Conservation (phyloP, 495 filamentous ascomycete genomes). For the Hyaloscypha bicolor region DNA sequence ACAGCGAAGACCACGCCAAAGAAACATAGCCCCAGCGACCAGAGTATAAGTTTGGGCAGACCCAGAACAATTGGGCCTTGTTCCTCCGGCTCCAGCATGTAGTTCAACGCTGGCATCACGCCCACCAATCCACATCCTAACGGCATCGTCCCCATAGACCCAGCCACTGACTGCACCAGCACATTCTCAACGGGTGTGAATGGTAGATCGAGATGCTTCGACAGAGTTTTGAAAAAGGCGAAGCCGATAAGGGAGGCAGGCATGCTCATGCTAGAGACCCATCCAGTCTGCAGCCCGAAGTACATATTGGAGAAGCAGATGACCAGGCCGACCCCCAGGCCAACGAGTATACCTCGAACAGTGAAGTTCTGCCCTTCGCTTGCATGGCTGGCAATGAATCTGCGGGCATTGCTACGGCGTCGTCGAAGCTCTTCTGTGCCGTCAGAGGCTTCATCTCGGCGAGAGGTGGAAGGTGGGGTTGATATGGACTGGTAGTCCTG, state of each 20-base stretch:
- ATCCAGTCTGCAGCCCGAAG: conserved; percentile 96
- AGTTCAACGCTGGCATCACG: conserved; percentile 88
- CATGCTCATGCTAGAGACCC: conserved; percentile 74
- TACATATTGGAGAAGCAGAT: conserved; percentile 98
- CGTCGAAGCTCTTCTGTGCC: conserved; percentile 24
- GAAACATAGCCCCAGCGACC: conserved; percentile 88
- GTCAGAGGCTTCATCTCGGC: conserved; percentile 15
- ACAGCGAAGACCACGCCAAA: conserved; percentile 98
- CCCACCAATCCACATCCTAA: conserved; percentile 95
- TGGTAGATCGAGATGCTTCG: conserved; percentile 68
- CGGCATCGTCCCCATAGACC: conserved; percentile 95
- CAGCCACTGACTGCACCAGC: conserved; percentile 93
- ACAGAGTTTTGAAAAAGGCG: conserved; percentile 84
- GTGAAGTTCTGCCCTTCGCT: conserved; percentile 72
- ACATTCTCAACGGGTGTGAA: conserved; percentile 98
- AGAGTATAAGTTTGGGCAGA: conserved; percentile 77
- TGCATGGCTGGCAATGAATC: conserved; percentile 37
- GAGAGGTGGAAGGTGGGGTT: conserved; percentile 14
- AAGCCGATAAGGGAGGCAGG: conserved; percentile 95
- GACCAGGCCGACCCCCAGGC: conserved; percentile 80
- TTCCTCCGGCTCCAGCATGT: conserved; percentile 73
- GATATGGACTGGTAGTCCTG: conserved; percentile 27
- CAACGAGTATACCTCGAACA: conserved; percentile 74
- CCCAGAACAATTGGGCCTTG: conserved; percentile 73
- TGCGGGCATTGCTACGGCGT: conserved; percentile 40